phyloP scores from a whole-genome alignment of 208 protist genomes.

The Entamoeba dispar region DNA sequence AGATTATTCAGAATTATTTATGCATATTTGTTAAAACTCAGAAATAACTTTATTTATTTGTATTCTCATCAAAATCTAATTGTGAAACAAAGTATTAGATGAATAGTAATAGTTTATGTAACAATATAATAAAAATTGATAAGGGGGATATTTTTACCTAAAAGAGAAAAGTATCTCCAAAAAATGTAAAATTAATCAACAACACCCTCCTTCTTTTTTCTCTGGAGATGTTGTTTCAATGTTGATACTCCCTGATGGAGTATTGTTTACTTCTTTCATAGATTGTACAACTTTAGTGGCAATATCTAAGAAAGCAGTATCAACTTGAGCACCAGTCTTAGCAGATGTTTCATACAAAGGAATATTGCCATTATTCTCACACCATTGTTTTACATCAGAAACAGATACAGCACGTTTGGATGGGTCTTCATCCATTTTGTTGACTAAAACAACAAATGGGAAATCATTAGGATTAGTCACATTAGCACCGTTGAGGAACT shows the following conservation, averaged over 20 bases:
- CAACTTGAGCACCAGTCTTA: not conserved
- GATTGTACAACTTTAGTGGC: not conserved
- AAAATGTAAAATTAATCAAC: not conserved
- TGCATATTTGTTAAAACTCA: too few species aligned
- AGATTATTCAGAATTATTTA: too few species aligned
- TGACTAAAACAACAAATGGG: not conserved
- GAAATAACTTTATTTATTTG: too few species aligned
- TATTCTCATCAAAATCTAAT: too few species aligned
- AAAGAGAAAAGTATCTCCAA: slow-evolving; percentile 30
- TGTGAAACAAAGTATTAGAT: too few species aligned
- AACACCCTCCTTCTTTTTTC: not conserved
- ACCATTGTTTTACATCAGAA: not conserved
- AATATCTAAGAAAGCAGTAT: not conserved
- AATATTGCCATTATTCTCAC: not conserved
- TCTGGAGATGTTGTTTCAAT: not conserved
- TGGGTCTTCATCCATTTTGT: not conserved
- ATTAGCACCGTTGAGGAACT: not conserved
- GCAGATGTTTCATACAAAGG: not conserved
- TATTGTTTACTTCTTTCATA: not conserved
- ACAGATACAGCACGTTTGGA: not conserved
- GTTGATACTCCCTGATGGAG: not conserved
- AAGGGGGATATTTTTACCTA: not conserved
- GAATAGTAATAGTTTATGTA: too few species aligned
- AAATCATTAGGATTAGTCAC: not conserved
- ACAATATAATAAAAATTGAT: too few species aligned